Conservation (phyloP, 495 filamentous ascomycete genomes). For the Lasiosphaeris hirsuta region DNA sequence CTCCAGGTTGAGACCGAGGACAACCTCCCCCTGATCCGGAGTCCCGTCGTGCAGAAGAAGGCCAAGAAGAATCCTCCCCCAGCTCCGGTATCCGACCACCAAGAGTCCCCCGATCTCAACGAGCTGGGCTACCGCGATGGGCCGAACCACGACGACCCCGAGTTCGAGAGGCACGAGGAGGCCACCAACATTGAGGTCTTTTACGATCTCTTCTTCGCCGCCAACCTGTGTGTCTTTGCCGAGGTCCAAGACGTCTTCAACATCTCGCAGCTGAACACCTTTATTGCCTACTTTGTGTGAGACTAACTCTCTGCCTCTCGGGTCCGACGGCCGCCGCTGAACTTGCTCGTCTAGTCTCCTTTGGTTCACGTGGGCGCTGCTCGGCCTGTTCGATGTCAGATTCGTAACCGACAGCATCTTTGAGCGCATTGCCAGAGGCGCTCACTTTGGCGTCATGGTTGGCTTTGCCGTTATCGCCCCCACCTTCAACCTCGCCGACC, state of each 20-base stretch:
- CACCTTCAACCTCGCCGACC: conserved; percentile 34
- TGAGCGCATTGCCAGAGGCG: conserved; percentile 54
- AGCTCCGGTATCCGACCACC: not conserved
- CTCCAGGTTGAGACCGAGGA: not conserved
- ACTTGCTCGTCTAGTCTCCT: conserved; percentile 52
- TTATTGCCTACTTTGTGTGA: conserved; percentile 61
- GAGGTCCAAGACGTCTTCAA: conserved; percentile 53
- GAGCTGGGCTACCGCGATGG: conserved; percentile 4
- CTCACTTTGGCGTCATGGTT: conserved; percentile 62
- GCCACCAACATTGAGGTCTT: conserved; percentile 48
- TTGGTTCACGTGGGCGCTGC: conserved; percentile 70
- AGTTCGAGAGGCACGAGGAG: conserved; percentile 1
- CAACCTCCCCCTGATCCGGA: not conserved
- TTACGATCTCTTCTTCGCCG: conserved; percentile 68
- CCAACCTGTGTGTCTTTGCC: conserved; percentile 63
- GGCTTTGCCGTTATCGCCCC: conserved; percentile 55
- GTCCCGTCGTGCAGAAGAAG: not conserved
- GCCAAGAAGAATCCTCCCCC: not conserved
- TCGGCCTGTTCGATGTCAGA: conserved; percentile 65
- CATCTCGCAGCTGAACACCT: conserved; percentile 31
- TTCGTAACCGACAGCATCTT: conserved; percentile 64
- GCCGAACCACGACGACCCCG: not conserved
- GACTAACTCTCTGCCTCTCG: conserved; percentile 19
- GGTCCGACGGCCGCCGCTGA: conserved; percentile 45
- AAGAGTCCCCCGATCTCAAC: not conserved